phyloP scores from a whole-genome alignment of 345 rosid genomes.

The Citrus glauca region DNA sequence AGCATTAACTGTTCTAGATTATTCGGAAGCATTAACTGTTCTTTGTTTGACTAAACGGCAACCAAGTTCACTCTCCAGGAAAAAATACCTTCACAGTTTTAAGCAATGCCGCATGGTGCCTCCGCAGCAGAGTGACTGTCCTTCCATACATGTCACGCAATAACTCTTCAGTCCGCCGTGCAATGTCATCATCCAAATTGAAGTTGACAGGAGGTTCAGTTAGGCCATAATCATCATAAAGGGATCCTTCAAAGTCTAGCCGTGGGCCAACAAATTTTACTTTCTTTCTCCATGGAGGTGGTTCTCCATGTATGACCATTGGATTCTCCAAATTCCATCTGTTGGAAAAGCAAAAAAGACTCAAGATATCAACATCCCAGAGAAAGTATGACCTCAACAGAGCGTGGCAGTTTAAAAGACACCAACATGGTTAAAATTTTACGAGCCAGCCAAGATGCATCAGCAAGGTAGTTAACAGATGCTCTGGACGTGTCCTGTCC shows the following conservation, averaged over 20 bases:
- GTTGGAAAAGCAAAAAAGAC: conserved; percentile 20
- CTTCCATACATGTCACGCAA: conserved; percentile 49
- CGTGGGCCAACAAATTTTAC: conserved; percentile 80
- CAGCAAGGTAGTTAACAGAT: conserved; percentile 79
- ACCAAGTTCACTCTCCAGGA: background rate
- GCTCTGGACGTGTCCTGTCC: conserved; percentile 88
- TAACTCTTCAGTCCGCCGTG: conserved; percentile 69
- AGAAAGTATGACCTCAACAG: background rate
- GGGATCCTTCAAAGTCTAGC: conserved; percentile 90
- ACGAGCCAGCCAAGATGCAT: conserved; percentile 97
- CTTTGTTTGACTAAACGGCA: background rate
- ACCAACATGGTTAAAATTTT: conserved; percentile 76
- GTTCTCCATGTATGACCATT: conserved; percentile 91
- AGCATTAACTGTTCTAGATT: background rate
- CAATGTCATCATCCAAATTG: conserved; percentile 78
- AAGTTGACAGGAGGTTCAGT: conserved; percentile 80
- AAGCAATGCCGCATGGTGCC: conserved; percentile 77
- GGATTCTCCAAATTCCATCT: conserved; percentile 97
- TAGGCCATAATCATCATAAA: conserved; percentile 67
- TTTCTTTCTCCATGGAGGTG: conserved; percentile 84
- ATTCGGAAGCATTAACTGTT: background rate
- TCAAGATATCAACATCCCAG: conserved; percentile 1
- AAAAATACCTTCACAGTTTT: conserved; percentile 72
- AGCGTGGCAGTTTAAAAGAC: background rate
- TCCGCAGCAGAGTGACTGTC: conserved; percentile 62